Evolutionary conservation across 768 basidiomycete genomes (phyloP), one percentile per base, ranked within the genome.

Genomic region (Tricholoma bakamatsutake): DNA sequence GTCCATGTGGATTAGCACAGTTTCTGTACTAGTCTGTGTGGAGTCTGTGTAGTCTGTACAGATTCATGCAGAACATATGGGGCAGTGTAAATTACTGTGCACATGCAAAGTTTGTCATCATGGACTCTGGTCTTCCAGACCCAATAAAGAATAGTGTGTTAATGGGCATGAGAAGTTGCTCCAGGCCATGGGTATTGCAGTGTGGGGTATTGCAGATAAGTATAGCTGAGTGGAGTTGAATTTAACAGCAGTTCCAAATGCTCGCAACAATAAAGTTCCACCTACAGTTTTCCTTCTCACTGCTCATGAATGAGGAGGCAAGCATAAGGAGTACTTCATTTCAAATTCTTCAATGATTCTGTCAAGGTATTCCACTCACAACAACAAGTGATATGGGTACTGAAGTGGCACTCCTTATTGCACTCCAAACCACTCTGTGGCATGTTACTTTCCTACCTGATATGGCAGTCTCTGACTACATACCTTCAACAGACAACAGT

Each of bases 111-210:
- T 61, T 9, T 67, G 69, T 52, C 33, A 35, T 10, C 56, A 62
- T 49, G 61, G 59, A 1, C 30, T 69, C 1, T 64, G 57, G 55
- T 67, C 62, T 2, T 40, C 58, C 11, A 66, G 68, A 4, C 67
- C 69, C 11, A 67, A 70, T 46, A 66, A 70, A 42, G 66, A 68
- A 50, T 67, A 66, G 67, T 57, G 67, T 40, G 17, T 66, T 21
- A 64, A 69, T 56, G 67, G 69, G 9, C 67, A 67, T 53, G 64
- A 68, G 54, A 70, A 70, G 52, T 53, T 70, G 10, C 35, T 63
- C 1, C 34, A 34, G 1, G 27, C 34, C 0, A 70, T 70, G 66
- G 66, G 66, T 5, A 64, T 68, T 50, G 59, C 59, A 5, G 48
- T 69, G 21, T 68, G 58, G 57, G 67, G 68, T 0, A 51, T 61